Evolutionary conservation across 2,329 filamentous ascomycete species (phyloP).

Genomic region (Stachybotrys echinatus): DNA sequence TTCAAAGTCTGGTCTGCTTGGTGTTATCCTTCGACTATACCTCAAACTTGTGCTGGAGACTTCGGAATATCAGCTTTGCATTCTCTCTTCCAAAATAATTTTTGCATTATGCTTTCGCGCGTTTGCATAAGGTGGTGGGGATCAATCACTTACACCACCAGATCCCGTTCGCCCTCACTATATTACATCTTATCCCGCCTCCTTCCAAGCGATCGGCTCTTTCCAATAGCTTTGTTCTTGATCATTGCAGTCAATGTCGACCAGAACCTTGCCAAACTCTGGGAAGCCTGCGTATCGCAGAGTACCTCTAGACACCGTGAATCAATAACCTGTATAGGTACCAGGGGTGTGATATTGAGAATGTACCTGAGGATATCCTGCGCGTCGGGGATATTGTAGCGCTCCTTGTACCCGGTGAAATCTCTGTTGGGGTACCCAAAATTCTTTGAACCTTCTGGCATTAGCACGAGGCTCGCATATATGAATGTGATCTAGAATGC

Average conservation of each 20-base stretch:
- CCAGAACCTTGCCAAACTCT: conserved; percentile 77
- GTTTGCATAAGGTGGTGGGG: not conserved
- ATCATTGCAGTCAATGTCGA: conserved; percentile 79
- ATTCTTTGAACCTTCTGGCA: conserved; percentile 38
- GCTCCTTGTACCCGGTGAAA: conserved; percentile 79
- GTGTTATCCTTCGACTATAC: conserved; percentile 77
- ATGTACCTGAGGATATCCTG: conserved; percentile 71
- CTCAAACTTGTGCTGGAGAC: conserved; percentile 74
- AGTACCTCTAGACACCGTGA: conserved; percentile 42
- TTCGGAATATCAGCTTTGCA: not conserved
- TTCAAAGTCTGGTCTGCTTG: conserved; percentile 71
- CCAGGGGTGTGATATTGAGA: not conserved
- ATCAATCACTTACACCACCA: conserved; percentile 49
- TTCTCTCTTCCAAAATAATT: too few relatives aligned
- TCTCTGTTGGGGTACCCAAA: conserved; percentile 88
- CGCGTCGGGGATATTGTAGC: conserved; percentile 85
- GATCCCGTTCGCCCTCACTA: conserved; percentile 74
- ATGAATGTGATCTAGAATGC: not conserved
- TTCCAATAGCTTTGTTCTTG: conserved; percentile 59
- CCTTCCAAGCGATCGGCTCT: conserved; percentile 68
- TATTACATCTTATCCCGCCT: conserved; percentile 93
- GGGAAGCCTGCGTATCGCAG: conserved; percentile 85
- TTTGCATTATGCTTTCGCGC: not conserved
- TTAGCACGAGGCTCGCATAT: not conserved
- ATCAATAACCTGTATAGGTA: not conserved